These are phyloP conservation scores for Rhododendron ferrugineum DNA, from an alignment of 148 eudicot species.

Conservation along the genomic window DNA sequence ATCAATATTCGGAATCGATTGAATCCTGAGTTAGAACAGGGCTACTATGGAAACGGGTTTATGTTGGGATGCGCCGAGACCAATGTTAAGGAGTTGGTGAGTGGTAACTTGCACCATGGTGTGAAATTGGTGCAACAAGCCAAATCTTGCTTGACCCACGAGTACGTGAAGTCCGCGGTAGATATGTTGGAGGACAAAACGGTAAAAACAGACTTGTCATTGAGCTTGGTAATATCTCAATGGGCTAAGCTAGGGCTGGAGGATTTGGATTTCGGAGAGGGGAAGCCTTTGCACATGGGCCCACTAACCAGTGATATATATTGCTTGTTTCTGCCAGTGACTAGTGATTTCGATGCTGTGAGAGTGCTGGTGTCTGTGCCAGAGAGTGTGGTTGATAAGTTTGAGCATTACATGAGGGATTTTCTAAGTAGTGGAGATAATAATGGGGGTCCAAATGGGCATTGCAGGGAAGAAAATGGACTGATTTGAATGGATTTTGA, in stretches of 20 bases:
- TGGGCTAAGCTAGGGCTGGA: slow-evolving; percentile 84
- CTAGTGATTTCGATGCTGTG: slow-evolving; percentile 37
- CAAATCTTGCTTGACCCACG: slow-evolving; percentile 43
- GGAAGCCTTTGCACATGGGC: slow-evolving; percentile 78
- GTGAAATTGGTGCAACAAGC: slow-evolving; percentile 74
- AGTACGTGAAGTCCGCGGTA: slow-evolving; percentile 47
- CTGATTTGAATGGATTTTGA: not conserved
- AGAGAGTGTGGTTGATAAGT: slow-evolving; percentile 39
- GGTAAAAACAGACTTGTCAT: slow-evolving; percentile 44
- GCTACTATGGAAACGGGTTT: slow-evolving; percentile 85
- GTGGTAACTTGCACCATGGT: slow-evolving; percentile 37
- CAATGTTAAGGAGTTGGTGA: slow-evolving; percentile 43
- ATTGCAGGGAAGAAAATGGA: slow-evolving; percentile 14
- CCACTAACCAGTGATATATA: slow-evolving; percentile 72
- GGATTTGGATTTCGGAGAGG: slow-evolving; percentile 78
- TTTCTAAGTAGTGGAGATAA: slow-evolving; percentile 24
- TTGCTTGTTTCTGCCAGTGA: slow-evolving; percentile 75
- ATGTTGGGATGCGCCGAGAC: slow-evolving; percentile 80
- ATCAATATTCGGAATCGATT: slow-evolving; percentile 48
- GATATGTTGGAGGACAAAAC: slow-evolving; percentile 64
- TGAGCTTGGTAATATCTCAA: slow-evolving; percentile 72
- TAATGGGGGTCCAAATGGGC: slow-evolving; percentile 15
- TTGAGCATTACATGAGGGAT: slow-evolving; percentile 60
- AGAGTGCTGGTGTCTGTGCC: slow-evolving; percentile 78
- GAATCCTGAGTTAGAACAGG: slow-evolving; percentile 39